These are phyloP conservation scores for Serendipita sp. DNA, from an alignment of 768 basidiomycete species.

Conservation along the genomic window DNA sequence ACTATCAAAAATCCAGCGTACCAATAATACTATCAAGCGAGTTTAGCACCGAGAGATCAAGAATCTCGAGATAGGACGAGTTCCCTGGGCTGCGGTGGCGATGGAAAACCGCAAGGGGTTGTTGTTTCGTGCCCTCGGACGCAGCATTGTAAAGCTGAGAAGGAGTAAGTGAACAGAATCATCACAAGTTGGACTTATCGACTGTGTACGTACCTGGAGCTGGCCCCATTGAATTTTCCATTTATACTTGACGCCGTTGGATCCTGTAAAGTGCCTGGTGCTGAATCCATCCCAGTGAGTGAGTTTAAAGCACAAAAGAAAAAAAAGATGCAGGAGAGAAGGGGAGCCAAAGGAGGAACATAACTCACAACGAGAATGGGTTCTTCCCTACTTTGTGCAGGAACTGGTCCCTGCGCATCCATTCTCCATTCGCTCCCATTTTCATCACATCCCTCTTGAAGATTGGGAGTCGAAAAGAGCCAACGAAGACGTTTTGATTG, in stretches of 20 bases:
- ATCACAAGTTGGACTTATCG: background rate
- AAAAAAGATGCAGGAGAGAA: no score
- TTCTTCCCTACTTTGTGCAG: background rate
- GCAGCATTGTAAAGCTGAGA: background rate
- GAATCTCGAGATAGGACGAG: background rate
- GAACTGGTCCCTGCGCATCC: background rate
- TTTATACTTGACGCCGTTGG: background rate
- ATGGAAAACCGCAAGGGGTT: background rate
- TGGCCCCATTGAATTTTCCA: background rate
- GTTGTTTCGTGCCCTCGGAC: background rate
- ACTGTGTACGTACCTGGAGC: background rate
- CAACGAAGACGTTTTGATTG: background rate
- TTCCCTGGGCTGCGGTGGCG: background rate
- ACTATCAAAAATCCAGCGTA: background rate
- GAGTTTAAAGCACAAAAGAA: no score
- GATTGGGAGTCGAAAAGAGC: background rate
- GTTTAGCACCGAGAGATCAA: background rate
- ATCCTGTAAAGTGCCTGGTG: background rate
- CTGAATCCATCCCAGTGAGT: no score
- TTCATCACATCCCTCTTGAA: background rate
- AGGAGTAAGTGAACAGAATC: background rate
- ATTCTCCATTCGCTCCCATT: background rate
- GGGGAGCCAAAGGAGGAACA: background rate
- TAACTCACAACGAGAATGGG: background rate
- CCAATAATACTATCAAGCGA: background rate